Evolutionary conservation across 257 asterid species (phyloP).

Genomic region (Verbascum thapsus): DNA sequence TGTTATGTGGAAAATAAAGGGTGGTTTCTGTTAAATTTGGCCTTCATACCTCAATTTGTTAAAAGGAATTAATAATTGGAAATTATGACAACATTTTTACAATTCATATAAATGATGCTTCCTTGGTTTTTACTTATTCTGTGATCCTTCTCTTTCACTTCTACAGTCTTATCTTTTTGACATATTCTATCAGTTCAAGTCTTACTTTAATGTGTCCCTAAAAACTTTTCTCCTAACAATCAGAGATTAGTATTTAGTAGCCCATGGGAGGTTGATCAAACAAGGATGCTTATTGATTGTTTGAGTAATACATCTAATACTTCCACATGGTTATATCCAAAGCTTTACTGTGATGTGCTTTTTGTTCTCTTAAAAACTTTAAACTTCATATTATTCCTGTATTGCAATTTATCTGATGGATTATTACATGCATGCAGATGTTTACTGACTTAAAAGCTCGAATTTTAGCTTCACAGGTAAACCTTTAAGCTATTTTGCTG

Average conservation of each 20-base stretch:
- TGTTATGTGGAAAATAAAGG: background rate
- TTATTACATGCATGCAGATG: slow-evolving; percentile 60
- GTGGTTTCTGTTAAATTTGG: slow-evolving; percentile 15
- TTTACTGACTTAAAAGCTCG: slow-evolving; percentile 83
- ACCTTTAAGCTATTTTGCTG: slow-evolving; percentile 10
- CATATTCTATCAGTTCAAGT: background rate
- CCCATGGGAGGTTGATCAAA: slow-evolving; percentile 21
- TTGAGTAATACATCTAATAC: background rate
- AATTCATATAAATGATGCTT: slow-evolving; percentile 4
- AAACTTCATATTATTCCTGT: background rate
- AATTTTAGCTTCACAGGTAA: slow-evolving; percentile 87
- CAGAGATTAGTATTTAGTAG: background rate
- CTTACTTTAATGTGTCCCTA: background rate
- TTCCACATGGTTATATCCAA: slow-evolving; percentile 10
- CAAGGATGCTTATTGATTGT: slow-evolving; percentile 1
- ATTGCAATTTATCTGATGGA: slow-evolving; percentile 25
- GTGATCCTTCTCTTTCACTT: background rate
- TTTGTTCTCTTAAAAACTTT: slow-evolving; percentile 6
- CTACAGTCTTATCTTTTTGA: slow-evolving; percentile 13
- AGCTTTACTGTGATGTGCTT: slow-evolving; percentile 5
- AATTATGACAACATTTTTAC: background rate
- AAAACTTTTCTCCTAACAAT: background rate
- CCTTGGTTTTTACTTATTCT: slow-evolving; percentile 14
- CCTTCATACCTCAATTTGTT: slow-evolving; percentile 1
- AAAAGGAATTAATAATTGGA: background rate